Evolutionary conservation across 2,329 filamentous ascomycete species (phyloP).

Genomic region (Neopestalotiopsis clavispora): DNA sequence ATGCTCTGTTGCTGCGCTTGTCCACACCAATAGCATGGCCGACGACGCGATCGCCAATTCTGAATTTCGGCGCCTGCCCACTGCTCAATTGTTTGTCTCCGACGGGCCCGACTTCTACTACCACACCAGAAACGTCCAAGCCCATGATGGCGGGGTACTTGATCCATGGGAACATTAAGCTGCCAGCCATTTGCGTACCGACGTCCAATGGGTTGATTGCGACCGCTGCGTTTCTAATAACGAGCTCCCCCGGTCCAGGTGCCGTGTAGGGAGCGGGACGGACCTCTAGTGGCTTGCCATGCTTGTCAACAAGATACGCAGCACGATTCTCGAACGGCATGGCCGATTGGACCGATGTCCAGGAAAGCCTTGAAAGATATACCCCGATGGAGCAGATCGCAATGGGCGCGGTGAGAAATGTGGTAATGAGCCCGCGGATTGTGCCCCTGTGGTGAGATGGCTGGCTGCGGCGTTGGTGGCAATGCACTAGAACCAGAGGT

Average conservation of each 20-base stretch:
- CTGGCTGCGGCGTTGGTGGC: too few relatives aligned
- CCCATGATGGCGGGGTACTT: constrained; percentile 48
- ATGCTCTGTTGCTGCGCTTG: constrained; percentile 4
- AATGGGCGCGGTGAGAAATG: too few relatives aligned
- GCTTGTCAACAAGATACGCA: constrained; percentile 1
- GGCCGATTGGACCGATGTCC: too few relatives aligned
- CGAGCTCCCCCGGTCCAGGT: constrained; percentile 29
- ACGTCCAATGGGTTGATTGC: constrained; percentile 63
- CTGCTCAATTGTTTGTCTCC: neutral
- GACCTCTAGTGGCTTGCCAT: constrained; percentile 5
- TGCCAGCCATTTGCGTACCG: constrained; percentile 48
- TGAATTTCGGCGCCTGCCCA: constrained; percentile 42
- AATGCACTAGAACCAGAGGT: too few relatives aligned
- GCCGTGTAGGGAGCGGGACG: constrained; percentile 6
- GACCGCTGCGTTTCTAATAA: constrained; percentile 41
- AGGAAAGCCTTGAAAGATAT: too few relatives aligned
- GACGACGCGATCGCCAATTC: constrained; percentile 56
- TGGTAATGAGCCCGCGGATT: too few relatives aligned
- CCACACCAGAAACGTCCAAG: constrained; percentile 58
- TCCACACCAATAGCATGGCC: constrained; percentile 52
- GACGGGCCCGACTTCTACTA: constrained; percentile 54
- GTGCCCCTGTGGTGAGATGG: too few relatives aligned
- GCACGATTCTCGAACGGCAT: constrained; percentile 6
- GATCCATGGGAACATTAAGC: constrained; percentile 17
- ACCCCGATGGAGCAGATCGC: too few relatives aligned